Evolutionary conservation across 495 filamentous ascomycete genomes (phyloP).

Genomic region (Hyaloscypha finlandica): DNA sequence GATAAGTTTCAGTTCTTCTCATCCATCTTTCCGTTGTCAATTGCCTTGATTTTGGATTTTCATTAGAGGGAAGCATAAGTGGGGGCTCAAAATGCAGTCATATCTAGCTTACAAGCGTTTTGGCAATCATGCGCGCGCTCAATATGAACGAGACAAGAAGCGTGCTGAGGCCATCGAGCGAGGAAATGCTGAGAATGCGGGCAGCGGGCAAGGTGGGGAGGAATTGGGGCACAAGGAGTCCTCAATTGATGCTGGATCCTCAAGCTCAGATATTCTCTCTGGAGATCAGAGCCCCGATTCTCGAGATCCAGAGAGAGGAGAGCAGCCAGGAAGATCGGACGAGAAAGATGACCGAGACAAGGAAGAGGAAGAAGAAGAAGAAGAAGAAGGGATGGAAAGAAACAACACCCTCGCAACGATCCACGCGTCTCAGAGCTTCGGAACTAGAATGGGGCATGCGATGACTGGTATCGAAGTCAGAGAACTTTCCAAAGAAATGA

Average conservation of each 20-base stretch:
- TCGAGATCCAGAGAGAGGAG: slow-evolving; percentile 16
- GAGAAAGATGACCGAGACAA: neutral
- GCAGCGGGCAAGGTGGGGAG: neutral
- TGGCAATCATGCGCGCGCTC: slow-evolving; percentile 11
- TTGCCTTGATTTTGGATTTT: neutral
- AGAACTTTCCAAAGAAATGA: slow-evolving; percentile 16
- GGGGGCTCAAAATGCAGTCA: slow-evolving; percentile 20
- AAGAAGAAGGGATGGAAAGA: slow-evolving; percentile 6
- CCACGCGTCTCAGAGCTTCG: slow-evolving; percentile 19
- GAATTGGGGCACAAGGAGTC: slow-evolving; percentile 8
- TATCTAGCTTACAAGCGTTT: slow-evolving; percentile 24
- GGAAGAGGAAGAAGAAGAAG: neutral
- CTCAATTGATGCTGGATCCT: slow-evolving; percentile 13
- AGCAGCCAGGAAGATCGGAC: slow-evolving; percentile 3
- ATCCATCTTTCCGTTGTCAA: neutral
- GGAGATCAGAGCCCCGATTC: slow-evolving; percentile 4
- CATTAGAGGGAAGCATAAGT: neutral
- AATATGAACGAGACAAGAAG: slow-evolving; percentile 23
- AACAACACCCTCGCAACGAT: neutral
- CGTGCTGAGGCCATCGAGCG: slow-evolving; percentile 20
- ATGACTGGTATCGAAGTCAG: slow-evolving; percentile 27
- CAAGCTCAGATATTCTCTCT: slow-evolving; percentile 7
- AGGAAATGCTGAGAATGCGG: slow-evolving; percentile 16
- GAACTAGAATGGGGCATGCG: slow-evolving; percentile 26
- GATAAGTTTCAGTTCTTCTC: neutral